These are phyloP conservation scores for Incumbomyces delicatus DNA, from an alignment of 2,329 filamentous ascomycete genomes.

Conservation along the genomic window DNA sequence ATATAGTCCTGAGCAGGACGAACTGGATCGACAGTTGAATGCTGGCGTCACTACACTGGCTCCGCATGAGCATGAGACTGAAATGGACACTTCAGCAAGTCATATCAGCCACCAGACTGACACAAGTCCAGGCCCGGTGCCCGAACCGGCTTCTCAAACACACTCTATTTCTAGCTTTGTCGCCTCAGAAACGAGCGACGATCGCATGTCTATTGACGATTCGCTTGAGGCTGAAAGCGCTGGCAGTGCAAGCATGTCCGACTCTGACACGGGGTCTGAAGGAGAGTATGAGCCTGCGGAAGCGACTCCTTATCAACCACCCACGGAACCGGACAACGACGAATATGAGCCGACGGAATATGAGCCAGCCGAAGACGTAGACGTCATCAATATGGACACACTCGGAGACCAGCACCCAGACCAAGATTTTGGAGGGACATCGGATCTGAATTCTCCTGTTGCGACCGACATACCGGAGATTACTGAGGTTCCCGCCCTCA, in stretches of 20 bases:
- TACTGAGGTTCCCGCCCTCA: not conserved
- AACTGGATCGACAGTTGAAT: slow-evolving; percentile 3
- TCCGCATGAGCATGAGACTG: not conserved
- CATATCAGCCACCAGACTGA: not conserved
- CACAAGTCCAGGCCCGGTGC: not conserved
- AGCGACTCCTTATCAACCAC: slow-evolving; percentile 15
- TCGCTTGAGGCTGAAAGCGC: slow-evolving; percentile 15
- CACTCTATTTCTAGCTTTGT: not conserved
- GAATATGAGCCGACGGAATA: slow-evolving; percentile 16
- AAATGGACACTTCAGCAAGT: not conserved
- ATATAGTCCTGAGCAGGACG: slow-evolving; percentile 3
- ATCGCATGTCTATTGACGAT: slow-evolving; percentile 13
- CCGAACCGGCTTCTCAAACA: not conserved
- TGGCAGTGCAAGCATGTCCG: slow-evolving; percentile 23
- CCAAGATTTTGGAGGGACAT: not conserved
- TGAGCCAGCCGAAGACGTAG: slow-evolving; percentile 10
- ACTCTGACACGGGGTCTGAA: slow-evolving; percentile 32
- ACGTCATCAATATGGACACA: slow-evolving; percentile 5
- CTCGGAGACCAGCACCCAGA: not conserved
- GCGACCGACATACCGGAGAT: not conserved
- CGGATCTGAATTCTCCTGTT: not conserved
- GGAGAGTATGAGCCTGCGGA: slow-evolving; percentile 28
- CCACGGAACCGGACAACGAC: slow-evolving; percentile 11
- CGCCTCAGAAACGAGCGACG: not conserved
- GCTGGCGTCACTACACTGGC: not conserved